These are phyloP conservation scores for Spizellomyces sp. DNA, from an alignment of 192 early-diverging fungal species.

Conservation along the genomic window DNA sequence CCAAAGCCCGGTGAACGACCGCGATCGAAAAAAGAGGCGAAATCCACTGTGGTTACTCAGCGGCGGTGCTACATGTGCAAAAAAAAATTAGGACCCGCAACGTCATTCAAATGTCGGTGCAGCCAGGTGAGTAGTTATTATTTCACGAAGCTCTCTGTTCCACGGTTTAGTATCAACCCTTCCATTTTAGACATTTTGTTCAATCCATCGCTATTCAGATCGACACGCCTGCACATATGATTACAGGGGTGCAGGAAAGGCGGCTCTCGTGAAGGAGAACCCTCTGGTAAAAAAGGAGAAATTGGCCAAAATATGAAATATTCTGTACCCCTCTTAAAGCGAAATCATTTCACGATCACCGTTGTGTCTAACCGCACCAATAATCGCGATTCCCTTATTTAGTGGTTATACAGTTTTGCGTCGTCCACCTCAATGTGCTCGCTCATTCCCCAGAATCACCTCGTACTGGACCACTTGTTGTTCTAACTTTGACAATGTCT, in stretches of 20 bases:
- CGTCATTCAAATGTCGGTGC: slow-evolving; percentile 59
- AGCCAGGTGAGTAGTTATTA: slow-evolving; percentile 15
- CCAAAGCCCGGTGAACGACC: slow-evolving; percentile 2
- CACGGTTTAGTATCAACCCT: background rate
- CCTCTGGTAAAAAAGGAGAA: slow-evolving; percentile 55
- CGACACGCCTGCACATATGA: slow-evolving; percentile 54
- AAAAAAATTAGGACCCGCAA: slow-evolving; percentile 54
- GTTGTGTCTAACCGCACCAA: too few relatives aligned
- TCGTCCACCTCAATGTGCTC: too few relatives aligned
- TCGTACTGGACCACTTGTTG: slow-evolving; percentile 13
- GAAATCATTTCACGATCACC: too few relatives aligned
- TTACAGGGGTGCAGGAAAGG: slow-evolving; percentile 49
- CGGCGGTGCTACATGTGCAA: slow-evolving; percentile 45
- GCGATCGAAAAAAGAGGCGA: slow-evolving; percentile 21
- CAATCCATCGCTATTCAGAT: slow-evolving; percentile 58
- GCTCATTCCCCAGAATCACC: background rate
- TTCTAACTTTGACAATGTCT: slow-evolving; percentile 20
- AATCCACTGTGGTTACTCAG: background rate
- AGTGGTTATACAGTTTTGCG: too few relatives aligned
- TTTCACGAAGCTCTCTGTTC: background rate
- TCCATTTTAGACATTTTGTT: slow-evolving; percentile 43
- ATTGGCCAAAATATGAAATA: slow-evolving; percentile 43
- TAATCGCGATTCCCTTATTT: too few relatives aligned
- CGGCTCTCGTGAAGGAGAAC: slow-evolving; percentile 50
- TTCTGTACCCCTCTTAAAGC: too few relatives aligned